Evolutionary conservation across 345 rosid species (phyloP).

Genomic region (Nephelium lappaceum): DNA sequence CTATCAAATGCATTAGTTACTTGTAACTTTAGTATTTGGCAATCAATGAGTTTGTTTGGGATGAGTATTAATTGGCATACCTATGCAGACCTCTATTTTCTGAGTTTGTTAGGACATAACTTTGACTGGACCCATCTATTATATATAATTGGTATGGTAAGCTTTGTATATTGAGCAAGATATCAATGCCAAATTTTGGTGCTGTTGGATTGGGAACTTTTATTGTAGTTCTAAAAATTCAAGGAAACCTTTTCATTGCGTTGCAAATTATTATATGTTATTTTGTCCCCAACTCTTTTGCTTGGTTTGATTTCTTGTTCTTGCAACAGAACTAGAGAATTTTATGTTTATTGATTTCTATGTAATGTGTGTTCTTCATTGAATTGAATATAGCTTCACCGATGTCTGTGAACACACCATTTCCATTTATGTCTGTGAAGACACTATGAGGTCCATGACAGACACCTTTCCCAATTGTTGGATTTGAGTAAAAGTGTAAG

Average conservation of each 20-base stretch:
- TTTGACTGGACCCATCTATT: background rate
- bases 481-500: slow-evolving; percentile 33
- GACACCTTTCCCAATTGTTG: slow-evolving; percentile 30
- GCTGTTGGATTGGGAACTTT: background rate
- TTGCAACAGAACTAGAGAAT: background rate
- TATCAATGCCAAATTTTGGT: background rate
- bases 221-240: background rate
- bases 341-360: slow-evolving; percentile 29
- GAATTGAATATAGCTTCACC: slow-evolving; percentile 29
- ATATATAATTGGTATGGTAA: background rate
- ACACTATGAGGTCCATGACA: slow-evolving; percentile 18
- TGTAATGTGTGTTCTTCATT: slow-evolving; percentile 30
- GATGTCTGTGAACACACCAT: slow-evolving; percentile 26
- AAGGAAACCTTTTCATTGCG: background rate
- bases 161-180: background rate
- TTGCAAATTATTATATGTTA: background rate
- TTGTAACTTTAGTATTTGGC: background rate
- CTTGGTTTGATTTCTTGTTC: background rate
- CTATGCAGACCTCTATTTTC: background rate
- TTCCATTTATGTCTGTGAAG: background rate
- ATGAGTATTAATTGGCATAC: background rate
- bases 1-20: background rate
- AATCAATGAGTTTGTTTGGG: background rate
- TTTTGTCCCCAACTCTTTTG: background rate
- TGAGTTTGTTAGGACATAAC: background rate